Percentiles rank a stretch among this genome's conserved stretches.
Conservation (phyloP, 805 yeast species). For the Ogataea sp. region DNA sequence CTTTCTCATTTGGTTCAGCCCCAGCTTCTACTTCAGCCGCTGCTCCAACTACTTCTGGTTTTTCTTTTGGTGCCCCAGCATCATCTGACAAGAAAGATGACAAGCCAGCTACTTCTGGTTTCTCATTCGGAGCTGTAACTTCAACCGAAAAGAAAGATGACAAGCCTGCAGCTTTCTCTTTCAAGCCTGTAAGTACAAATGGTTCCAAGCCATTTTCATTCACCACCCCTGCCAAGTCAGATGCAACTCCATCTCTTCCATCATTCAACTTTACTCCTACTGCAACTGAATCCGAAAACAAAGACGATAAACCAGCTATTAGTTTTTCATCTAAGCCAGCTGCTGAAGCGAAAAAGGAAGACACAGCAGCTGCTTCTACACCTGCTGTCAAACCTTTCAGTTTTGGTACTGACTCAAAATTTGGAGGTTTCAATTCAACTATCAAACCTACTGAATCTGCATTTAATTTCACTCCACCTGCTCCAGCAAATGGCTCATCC, state of each 20-base stretch:
- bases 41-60: slow-evolving; percentile 10
- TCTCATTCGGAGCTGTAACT: slow-evolving; percentile 7
- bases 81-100: neutral
- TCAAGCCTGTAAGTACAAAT: too few species aligned
- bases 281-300: too few species aligned
- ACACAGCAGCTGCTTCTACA: slow-evolving; percentile 1
- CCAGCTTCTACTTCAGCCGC: neutral
- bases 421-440: neutral
- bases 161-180: slow-evolving; percentile 2
- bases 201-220: too few species aligned
- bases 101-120: slow-evolving; percentile 2
- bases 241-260: too few species aligned
- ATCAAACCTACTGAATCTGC: neutral
- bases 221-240: too few species aligned
- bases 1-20: too few species aligned
- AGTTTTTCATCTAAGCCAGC: slow-evolving; percentile 4
- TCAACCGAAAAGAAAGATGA: slow-evolving; percentile 1
- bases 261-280: too few species aligned
- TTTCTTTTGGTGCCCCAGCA: slow-evolving; percentile 17
- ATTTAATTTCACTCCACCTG: neutral
- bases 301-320: too few species aligned
- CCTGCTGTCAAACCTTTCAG: too few species aligned
- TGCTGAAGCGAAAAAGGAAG: slow-evolving; percentile 1
- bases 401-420: too few species aligned
- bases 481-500: neutral